A percentile compares a stretch with the other conserved stretches of the same genome.
phyloP scores from a whole-genome alignment of 202 grass and related monocot species.

The Panicum hallii region DNA sequence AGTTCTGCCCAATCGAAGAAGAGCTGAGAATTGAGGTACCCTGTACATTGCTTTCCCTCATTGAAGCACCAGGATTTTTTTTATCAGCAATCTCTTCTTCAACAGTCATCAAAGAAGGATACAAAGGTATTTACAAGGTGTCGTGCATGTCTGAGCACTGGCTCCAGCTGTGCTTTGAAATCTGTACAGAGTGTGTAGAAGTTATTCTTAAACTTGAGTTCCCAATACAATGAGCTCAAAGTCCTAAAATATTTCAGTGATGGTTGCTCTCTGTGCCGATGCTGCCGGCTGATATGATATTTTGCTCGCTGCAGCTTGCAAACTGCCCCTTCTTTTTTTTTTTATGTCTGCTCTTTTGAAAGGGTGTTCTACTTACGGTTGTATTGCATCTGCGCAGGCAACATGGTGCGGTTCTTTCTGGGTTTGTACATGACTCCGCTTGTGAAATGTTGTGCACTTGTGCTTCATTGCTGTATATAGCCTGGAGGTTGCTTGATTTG shows the following conservation, averaged over 20 bases:
- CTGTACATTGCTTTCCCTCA: neutral
- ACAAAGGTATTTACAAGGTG: neutral
- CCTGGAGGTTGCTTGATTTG: neutral
- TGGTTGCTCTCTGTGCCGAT: no score
- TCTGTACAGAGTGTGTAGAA: slow-evolving; percentile 4
- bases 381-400: neutral
- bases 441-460: neutral
- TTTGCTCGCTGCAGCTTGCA: neutral
- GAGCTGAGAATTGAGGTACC: slow-evolving; percentile 3
- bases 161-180: slow-evolving; percentile 12
- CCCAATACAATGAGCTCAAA: neutral
- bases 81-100: neutral
- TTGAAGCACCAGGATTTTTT: neutral
- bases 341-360: neutral
- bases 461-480: neutral
- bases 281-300: neutral
- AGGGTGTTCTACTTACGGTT: neutral
- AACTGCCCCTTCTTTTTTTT: slow-evolving; percentile 4
- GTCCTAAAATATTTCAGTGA: neutral
- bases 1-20: slow-evolving; percentile 16
- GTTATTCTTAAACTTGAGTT: slow-evolving; percentile 11
- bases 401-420: neutral
- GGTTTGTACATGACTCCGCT: neutral
- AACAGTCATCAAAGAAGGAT: neutral
- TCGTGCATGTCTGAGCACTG: neutral